Evolutionary conservation across 2,329 filamentous ascomycete species (phyloP), one percentile per base, ranked within the genome.

Genomic region (Phyllosticta paracitricarpa): DNA sequence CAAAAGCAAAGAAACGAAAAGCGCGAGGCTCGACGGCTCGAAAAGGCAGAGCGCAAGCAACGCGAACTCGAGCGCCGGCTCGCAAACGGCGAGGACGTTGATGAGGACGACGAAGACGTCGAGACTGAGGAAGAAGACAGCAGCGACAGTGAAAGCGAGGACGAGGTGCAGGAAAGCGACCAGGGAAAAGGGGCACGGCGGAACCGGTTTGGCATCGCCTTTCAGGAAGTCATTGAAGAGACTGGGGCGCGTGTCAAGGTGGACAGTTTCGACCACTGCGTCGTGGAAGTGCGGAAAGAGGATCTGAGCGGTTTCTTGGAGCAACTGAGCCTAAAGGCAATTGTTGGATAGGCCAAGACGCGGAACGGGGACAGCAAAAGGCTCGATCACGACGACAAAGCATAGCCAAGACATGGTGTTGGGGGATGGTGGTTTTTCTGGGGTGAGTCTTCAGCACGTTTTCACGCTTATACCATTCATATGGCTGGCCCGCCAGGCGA

Each of bases 201-300:
- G 58, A 99, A 97, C 75, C 85, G 89, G 57, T 99, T 99, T 70
- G 94, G 94, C 7, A 91, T 88, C 68, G 93, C 94, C 2, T 99
- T 99, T 73, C 91, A 97, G 72, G 91, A 96, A 70, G 94, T 97
- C 0, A 89, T 96, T 2, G 84, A 88, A 58, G 91, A 97, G 78
- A 97, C 93, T 17, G 94, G 87, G 63, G 90, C 93, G 0, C 79
- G 92, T 17, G 91, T 97, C 22, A 81, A 91, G 63, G 95, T 97
- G 71, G 94, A 99, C 75, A 95, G 89, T 73, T 99, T 99, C 70
- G 94, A 99, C 75, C 90, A 96, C 73, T 96, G 91, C 69, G 94
- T 97, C 7, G 92, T 97, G 55, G 94, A 99, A 73, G 93, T 99
- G n/a, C 87, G 87, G 76, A 97, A 96, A 78, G 94, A 97, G 71